Evolutionary conservation across 768 basidiomycete species (phyloP).

Genomic region (Termitomyces sp.): DNA sequence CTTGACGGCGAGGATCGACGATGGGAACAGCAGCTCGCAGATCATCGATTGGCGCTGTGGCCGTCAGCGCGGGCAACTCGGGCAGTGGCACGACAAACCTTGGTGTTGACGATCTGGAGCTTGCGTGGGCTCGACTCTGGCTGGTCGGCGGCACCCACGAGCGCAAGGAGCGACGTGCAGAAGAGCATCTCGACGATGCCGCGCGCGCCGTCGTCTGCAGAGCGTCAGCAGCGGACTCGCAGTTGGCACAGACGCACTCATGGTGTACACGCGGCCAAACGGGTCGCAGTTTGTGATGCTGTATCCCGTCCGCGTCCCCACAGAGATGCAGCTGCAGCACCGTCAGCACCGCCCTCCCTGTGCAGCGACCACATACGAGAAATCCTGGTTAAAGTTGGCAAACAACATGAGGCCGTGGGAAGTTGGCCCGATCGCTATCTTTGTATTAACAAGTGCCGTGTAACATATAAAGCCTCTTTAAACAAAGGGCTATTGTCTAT

Average conservation of each 20-base stretch:
- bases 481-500: no score
- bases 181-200: constrained; percentile 99
- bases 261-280: constrained; percentile 92
- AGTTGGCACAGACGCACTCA: constrained; percentile 49
- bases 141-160: constrained; percentile 94
- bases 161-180: constrained; percentile 94
- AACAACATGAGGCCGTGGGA: constrained; percentile 46
- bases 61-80: no score
- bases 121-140: constrained; percentile 87
- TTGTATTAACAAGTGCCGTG: no score
- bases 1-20: constrained; percentile 95
- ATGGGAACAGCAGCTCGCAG: constrained; percentile 96
- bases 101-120: constrained; percentile 97
- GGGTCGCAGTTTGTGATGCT: constrained; percentile 98
- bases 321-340: constrained; percentile 71
- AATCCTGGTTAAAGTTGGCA: constrained; percentile 98
- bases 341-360: neutral
- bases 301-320: constrained; percentile 94
- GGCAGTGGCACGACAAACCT: constrained; percentile 41
- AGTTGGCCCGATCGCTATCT: no score
- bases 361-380: constrained; percentile 54
- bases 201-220: constrained; percentile 81
- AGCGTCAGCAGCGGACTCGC: neutral
- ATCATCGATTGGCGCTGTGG: constrained; percentile 92
- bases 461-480: no score